Conservation (phyloP, 805 yeast species). For the Pichia paraexigua region DNA sequence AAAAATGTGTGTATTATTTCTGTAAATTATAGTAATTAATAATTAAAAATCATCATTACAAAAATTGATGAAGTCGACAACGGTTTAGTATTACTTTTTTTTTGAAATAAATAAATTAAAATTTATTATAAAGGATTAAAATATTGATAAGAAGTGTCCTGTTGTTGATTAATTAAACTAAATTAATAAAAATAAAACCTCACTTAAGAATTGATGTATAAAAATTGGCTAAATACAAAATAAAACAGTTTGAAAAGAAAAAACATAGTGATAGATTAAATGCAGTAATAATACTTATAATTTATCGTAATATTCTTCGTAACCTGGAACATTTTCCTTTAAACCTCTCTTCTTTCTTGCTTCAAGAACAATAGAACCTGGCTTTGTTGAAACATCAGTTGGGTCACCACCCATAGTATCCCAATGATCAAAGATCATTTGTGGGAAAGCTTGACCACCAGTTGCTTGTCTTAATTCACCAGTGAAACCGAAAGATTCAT, state of each 20-base stretch:
- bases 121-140: background rate
- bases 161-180: background rate
- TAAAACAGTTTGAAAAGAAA: conserved; percentile 10
- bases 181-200: conserved; percentile 1
- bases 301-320: conserved; percentile 97
- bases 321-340: conserved; percentile 97
- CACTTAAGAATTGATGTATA: conserved; percentile 4
- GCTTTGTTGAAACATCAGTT: conserved; percentile 69
- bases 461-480: conserved; percentile 99
- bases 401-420: conserved; percentile 86
- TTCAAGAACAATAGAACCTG: conserved; percentile 49
- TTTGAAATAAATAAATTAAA: background rate
- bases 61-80: too few species aligned
- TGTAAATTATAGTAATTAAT: background rate
- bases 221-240: conserved; percentile 8
- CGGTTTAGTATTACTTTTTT: background rate
- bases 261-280: background rate
- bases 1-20: background rate
- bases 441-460: conserved; percentile 99
- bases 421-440: conserved; percentile 99
- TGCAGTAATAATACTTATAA: conserved; percentile 39
- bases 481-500: conserved; percentile 99
- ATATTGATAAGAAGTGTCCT: background rate
- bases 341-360: conserved; percentile 93
- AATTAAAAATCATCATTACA: background rate